A percentile compares a stretch with the other conserved stretches of the same genome.
phyloP scores from a whole-genome alignment of 805 yeast species.

The Metschnikowia anglica region DNA sequence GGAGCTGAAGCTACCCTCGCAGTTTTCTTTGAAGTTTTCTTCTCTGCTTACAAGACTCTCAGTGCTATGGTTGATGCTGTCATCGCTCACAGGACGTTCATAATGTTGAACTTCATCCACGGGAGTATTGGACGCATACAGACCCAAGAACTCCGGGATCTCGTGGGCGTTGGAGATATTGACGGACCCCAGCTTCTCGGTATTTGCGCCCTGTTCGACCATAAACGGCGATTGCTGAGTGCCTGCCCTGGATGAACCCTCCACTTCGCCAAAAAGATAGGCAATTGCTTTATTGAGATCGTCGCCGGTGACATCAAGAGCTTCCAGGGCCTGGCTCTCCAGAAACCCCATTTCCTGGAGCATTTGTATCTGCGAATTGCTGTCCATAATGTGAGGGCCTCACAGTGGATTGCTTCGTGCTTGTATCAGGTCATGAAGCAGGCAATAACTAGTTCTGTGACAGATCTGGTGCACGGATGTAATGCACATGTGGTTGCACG shows the following conservation, averaged over 20 bases:
- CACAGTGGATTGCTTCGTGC: neutral
- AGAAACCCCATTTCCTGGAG: conserved; percentile 24
- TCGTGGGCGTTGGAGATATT: conserved; percentile 30
- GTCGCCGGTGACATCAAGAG: conserved; percentile 17
- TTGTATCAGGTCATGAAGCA: neutral
- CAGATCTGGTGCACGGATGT: too few relatives aligned
- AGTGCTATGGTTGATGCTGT: conserved; percentile 7
- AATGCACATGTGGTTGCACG: too few relatives aligned
- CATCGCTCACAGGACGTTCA: conserved; percentile 6
- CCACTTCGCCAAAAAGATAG: conserved; percentile 21
- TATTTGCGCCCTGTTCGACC: conserved; percentile 7
- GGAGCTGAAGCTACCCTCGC: neutral
- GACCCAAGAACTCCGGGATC: conserved; percentile 28
- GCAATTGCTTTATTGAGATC: conserved; percentile 22
- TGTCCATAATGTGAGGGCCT: conserved; percentile 8
- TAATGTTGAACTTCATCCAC: conserved; percentile 11
- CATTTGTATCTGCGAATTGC: conserved; percentile 13
- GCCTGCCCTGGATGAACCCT: conserved; percentile 12
- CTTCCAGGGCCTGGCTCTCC: conserved; percentile 18
- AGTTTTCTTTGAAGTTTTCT: conserved; percentile 5
- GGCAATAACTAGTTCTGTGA: neutral
- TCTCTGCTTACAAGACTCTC: conserved; percentile 9
- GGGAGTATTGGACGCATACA: conserved; percentile 6
- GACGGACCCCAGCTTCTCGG: conserved; percentile 18
- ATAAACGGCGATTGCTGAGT: conserved; percentile 13